Base-by-base conservation (phyloP, 2,329 filamentous ascomycete genomes). In the Fusarium solani-melongenae region DNA sequence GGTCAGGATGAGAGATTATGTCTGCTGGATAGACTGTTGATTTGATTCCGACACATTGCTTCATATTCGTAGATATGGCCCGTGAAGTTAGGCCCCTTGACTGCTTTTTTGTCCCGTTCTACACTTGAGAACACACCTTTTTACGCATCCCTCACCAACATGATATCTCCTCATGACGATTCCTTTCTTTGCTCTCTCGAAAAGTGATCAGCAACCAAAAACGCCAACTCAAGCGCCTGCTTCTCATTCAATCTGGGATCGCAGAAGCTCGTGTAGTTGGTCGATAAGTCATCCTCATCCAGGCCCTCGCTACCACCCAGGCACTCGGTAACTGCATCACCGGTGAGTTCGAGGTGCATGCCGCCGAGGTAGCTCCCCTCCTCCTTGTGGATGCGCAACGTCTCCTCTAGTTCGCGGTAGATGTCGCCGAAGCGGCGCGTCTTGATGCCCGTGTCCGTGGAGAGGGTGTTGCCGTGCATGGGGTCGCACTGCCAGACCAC, bases 401-500 rank as follows among this genome's bases (percentile, higher is more conserved):
- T 95, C 78, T 94, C 91, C 70, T 92, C 90, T 49, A 99, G 88
- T 86, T 99, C 96, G 1, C 90, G 90, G 81, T 98, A 92, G 78
- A 99, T 98, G 81, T 96, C 93, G 71, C 90, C 90, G 87, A 99
- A 99, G 64, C 93, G 92, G 17, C 96, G 90, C 2, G 96, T 99
- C 87, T 99, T 99, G 84, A 98, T 90, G 29, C 95, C 95, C 0
- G 89, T 86, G 0, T 90, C 88, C 0, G 94, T 96, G 22, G 89
- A 88, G 49, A 88, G 85, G 39, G 91, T 92, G 83, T 93, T 93
- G 71, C 96, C 96, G 84, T 99, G 96, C 96, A 99, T 99, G 24
- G 96, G 96, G 83, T 99, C 96, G 84, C 96, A 98, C 85, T 98
- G 96, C 96, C 96, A 98, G 77, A 98, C 94, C 5, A 97, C 94